Base-by-base conservation (phyloP, 2,329 filamentous ascomycete genomes). In the Cladosporium cucumerinum region DNA sequence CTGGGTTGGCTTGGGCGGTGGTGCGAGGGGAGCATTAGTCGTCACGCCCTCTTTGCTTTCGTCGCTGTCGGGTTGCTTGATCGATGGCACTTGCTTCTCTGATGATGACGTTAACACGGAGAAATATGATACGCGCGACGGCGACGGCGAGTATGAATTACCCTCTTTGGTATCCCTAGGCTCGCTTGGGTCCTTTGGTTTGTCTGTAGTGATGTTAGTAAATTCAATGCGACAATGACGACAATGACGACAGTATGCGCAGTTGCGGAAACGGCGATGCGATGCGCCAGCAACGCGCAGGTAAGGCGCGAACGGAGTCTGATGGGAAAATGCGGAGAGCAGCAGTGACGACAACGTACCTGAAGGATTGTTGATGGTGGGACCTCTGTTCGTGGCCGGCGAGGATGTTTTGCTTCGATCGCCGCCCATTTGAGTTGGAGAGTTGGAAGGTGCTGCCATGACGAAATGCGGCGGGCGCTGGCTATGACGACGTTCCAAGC, bases 21-120 rank as follows among this genome's bases (percentile, higher is more conserved):
- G 81, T 76, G 82, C 75, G 78, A 87, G 78, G 78, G 81, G 81
- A 68, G 78, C 79, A 75, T 81, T 77, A 69, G 77, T 75, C 65
- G 72, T 69, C 55, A 70, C 66, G 49, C 70, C 68, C 64, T 74
- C 72, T 57, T 72, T 71, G 61, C 55, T 66, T 48, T 71, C 68
- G 12, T 64, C 55, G 36, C 74, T 72, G 58, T 76, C 74, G 32
- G 75, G 74, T 64, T 74, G 73, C 62, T 73, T 74, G 66, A 76
- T 75, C 55, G 73, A 73, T 16, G 74, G 74, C n/a, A 75, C 66
- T 61, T 57, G 65, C 58, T 28, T 67, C 65, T 71, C 70, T 69
- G 60, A 51, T 36, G 61, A 32, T n/a, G 48, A 30, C 48, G 66
- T 71, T 58, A 71, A 67, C 21, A 23, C 28, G n/a, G n/a, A 30